These are phyloP conservation scores for Clarkia xantiana DNA, from an alignment of 345 rosid species.

Conservation along the genomic window DNA sequence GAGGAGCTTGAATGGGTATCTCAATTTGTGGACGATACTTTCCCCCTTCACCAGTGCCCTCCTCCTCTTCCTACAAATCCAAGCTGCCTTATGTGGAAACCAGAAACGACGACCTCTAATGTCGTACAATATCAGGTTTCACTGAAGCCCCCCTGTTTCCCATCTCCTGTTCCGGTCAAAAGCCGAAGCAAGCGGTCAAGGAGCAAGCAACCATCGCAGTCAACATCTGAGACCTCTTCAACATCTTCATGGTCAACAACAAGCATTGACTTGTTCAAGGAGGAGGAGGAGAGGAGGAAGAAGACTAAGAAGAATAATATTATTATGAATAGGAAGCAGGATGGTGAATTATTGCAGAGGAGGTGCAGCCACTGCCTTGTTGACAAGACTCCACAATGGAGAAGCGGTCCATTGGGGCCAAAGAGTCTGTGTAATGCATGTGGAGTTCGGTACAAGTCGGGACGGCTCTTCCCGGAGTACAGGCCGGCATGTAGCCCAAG, in stretches of 20 bases:
- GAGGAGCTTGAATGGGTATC: slow-evolving; percentile 36
- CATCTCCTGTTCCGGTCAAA: slow-evolving; percentile 25
- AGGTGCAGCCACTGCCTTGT: slow-evolving; percentile 38
- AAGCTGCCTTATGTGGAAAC: neutral
- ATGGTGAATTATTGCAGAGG: slow-evolving; percentile 15
- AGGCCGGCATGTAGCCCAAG: slow-evolving; percentile 45
- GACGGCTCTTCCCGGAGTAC: slow-evolving; percentile 34
- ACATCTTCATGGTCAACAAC: slow-evolving; percentile 17
- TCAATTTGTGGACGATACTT: slow-evolving; percentile 30
- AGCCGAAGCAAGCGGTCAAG: slow-evolving; percentile 28
- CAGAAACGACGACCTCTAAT: slow-evolving; percentile 3
- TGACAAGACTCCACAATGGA: slow-evolving; percentile 38
- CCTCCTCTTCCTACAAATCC: slow-evolving; percentile 13
- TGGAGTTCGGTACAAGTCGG: slow-evolving; percentile 37
- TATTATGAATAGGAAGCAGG: no score
- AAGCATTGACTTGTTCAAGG: slow-evolving; percentile 6
- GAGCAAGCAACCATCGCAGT: slow-evolving; percentile 10
- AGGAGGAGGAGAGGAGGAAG: slow-evolving; percentile 13
- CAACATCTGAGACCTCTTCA: slow-evolving; percentile 14
- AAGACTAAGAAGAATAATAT: slow-evolving; percentile 5
- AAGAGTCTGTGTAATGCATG: slow-evolving; percentile 39
- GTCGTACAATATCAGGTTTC: slow-evolving; percentile 2
- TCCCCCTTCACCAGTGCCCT: slow-evolving; percentile 10
- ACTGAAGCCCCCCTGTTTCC: slow-evolving; percentile 11
- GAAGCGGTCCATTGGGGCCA: slow-evolving; percentile 30